These are phyloP conservation scores for Xylariaceae sp. DNA, from an alignment of 2,329 filamentous ascomycete genomes.

Conservation along the genomic window DNA sequence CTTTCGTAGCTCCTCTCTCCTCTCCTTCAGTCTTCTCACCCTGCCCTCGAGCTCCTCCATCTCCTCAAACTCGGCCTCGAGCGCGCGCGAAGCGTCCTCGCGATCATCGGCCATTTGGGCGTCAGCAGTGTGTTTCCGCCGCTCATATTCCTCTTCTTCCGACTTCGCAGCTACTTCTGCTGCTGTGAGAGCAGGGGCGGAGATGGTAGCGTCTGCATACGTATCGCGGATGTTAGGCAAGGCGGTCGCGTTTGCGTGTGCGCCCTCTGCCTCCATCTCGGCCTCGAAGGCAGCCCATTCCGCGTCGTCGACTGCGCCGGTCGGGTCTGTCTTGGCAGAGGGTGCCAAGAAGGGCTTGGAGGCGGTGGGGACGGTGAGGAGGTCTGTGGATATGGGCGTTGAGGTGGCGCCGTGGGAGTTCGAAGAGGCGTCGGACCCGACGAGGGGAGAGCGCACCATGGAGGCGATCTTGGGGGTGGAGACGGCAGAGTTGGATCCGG, in stretches of 20 bases:
- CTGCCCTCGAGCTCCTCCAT: conserved; percentile 76
- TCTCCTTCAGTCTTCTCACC: conserved; percentile 64
- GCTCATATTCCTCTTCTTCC: conserved; percentile 47
- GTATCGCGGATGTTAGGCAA: conserved; percentile 21
- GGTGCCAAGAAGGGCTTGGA: background rate
- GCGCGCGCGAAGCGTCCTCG: conserved; percentile 68
- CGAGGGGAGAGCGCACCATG: conserved; percentile 36
- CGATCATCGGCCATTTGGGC: conserved; percentile 60
- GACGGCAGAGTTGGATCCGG: conserved; percentile 39
- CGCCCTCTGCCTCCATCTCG: conserved; percentile 57
- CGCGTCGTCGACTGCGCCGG: conserved; percentile 46
- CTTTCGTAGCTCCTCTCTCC: conserved; percentile 61
- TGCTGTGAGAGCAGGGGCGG: conserved; percentile 63
- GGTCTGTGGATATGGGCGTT: conserved; percentile 23
- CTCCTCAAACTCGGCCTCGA: conserved; percentile 77
- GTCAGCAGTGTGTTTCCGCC: conserved; percentile 50
- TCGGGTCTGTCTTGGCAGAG: background rate
- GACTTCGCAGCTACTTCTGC: conserved; percentile 57
- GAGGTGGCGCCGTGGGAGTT: conserved; percentile 8
- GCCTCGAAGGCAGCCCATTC: conserved; percentile 88
- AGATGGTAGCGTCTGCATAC: conserved; percentile 56
- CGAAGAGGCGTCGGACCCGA: conserved; percentile 20
- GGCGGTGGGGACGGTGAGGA: conserved; percentile 10
- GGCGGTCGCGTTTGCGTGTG: conserved; percentile 17
- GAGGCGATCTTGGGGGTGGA: conserved; percentile 40